These are phyloP conservation scores for Ascochyta rabiei DNA, from an alignment of 2,329 filamentous ascomycete genomes.

Conservation along the genomic window DNA sequence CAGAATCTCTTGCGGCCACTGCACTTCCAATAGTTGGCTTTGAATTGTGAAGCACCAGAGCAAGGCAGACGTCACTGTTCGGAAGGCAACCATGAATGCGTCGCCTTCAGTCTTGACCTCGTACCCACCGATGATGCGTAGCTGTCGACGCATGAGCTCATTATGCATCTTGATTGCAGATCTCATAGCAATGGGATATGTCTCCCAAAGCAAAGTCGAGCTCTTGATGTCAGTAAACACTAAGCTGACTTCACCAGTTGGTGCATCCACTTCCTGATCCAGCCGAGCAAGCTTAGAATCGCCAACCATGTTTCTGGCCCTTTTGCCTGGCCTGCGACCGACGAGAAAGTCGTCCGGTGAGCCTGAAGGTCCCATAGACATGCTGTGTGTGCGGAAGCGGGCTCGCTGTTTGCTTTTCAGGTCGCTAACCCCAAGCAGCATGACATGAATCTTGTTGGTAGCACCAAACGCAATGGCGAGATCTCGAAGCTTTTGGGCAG, in stretches of 20 bases:
- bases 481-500: conserved; percentile 91
- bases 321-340: conserved; percentile 64
- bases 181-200: conserved; percentile 91
- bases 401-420: conserved; percentile 84
- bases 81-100: conserved; percentile 99
- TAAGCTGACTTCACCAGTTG: conserved; percentile 87
- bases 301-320: conserved; percentile 62
- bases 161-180: conserved; percentile 98
- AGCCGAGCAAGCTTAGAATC: conserved; percentile 88
- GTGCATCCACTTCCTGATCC: conserved; percentile 88
- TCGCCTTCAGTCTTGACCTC: conserved; percentile 99
- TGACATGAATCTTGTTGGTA: conserved; percentile 96
- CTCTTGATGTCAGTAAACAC: conserved; percentile 99
- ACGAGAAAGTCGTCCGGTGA: conserved; percentile 73
- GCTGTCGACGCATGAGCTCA: conserved; percentile 90
- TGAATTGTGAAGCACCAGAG: conserved; percentile 98
- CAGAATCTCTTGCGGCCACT: conserved; percentile 92
- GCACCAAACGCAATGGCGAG: conserved; percentile 95
- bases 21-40: conserved; percentile 81
- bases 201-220: conserved; percentile 95
- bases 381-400: conserved; percentile 76
- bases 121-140: conserved; percentile 93
- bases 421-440: conserved; percentile 94
- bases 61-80: conserved; percentile 90
- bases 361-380: conserved; percentile 81